Percentiles rank a stretch among this genome's conserved stretches.
Evolutionary conservation across 1,284 basidiomycete genomes (phyloP).

Genomic region (Rhodotorula sp.): DNA sequence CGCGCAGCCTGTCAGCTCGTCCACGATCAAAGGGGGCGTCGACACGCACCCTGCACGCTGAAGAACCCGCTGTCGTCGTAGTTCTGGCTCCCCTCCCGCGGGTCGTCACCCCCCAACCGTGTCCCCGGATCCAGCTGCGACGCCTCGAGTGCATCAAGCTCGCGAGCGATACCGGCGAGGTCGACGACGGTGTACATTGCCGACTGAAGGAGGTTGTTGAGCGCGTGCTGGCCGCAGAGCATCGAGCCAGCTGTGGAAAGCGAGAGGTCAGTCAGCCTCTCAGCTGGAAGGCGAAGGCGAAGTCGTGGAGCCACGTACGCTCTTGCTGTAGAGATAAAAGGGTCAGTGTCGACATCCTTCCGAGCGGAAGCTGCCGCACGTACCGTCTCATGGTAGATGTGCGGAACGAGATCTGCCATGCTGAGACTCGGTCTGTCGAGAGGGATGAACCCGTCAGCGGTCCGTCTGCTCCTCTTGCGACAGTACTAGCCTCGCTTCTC

Average conservation of each 20-base stretch:
- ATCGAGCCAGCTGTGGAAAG: conserved; percentile 49
- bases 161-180: conserved; percentile 73
- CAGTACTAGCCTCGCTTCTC: too few relatives aligned
- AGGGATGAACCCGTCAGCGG: too few relatives aligned
- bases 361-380: not conserved
- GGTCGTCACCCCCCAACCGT: conserved; percentile 9
- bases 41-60: conserved; percentile 22
- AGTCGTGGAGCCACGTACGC: conserved; percentile 11
- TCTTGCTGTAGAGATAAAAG: conserved; percentile 20
- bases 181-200: conserved; percentile 71
- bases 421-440: not conserved
- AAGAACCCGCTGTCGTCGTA: conserved; percentile 37
- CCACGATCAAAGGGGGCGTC: conserved; percentile 8
- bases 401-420: conserved; percentile 14
- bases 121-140: conserved; percentile 31
- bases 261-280: conserved; percentile 40
- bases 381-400: conserved; percentile 37
- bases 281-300: conserved; percentile 40
- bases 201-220: conserved; percentile 54
- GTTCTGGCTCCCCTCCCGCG: conserved; percentile 50
- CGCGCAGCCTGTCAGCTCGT: conserved; percentile 6
- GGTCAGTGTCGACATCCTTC: too few relatives aligned
- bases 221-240: conserved; percentile 53
- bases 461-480: too few relatives aligned
- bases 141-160: conserved; percentile 57